Base-by-base conservation (phyloP, 495 filamentous ascomycete genomes). In the Cudoniella acicularis region DNA sequence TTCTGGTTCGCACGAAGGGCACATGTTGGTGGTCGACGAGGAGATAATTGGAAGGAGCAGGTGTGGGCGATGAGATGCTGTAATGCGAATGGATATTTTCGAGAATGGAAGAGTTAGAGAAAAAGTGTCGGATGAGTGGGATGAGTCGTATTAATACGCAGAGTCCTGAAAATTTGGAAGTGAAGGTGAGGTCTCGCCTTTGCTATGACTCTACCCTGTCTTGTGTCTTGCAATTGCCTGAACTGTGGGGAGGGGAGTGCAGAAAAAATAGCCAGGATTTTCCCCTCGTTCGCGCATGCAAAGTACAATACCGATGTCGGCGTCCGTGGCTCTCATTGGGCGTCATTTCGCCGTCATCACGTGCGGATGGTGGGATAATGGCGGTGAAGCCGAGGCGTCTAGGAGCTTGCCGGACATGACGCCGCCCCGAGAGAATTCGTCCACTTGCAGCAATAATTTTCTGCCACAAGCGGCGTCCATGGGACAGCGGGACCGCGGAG, bases 1-100 rank as follows among this genome's bases (percentile, higher is more conserved):
- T 57, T 71, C 60, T 49, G 61, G 57, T 56, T 72, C 69, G 41
- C 65, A 69, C 36, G 67, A 64, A 24, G 68, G 69, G 59, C 67
- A 72, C 67, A 70, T 72, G 10, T 45, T 70, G 40, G 43, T 23
- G 23, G 20, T 6, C 25, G 10, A 10, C 9, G 20, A 10, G 21
- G 10, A 50, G 48, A 24, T 10, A 13, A 6, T 8, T 9, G 48
- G 48, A 9, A 17, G 20, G n/a, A 9, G 4, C 6, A 36, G 30
- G 30, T 36, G 30, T 36, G 30, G 30, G 13, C 30, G 30, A 36
- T 36, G n/a, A n/a, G n/a, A n/a, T 36, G 6, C 30, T 36, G 6
- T 4, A 36, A 36, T 36, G 30, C 30, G 30, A 13, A 36, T 36
- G 4, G 30, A 36, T 6, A 13, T 36, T 36, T 36, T 36, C 13